Conservation (phyloP, 768 basidiomycete genomes). For the Chalciporus sphaerocephalus region DNA sequence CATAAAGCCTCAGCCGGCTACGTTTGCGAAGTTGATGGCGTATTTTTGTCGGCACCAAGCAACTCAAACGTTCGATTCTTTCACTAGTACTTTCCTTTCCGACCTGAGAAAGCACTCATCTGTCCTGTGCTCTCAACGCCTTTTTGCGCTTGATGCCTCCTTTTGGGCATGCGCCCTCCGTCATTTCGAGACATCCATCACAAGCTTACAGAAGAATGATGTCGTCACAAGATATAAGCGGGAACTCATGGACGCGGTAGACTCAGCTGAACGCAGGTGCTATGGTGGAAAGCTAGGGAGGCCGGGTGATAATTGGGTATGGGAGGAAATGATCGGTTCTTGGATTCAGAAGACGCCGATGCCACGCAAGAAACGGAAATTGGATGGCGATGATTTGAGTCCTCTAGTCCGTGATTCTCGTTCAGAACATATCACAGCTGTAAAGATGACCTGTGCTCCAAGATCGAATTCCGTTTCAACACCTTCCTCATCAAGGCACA, state of each 20-base stretch:
- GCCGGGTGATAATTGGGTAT: constrained; percentile 39
- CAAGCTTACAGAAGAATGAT: constrained; percentile 18
- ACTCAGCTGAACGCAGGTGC: constrained; percentile 49
- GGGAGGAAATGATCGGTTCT: constrained; percentile 45
- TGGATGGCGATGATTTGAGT: constrained; percentile 1
- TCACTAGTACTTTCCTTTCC: constrained; percentile 24
- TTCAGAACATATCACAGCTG: not conserved
- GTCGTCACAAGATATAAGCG: constrained; percentile 32
- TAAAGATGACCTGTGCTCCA: not conserved
- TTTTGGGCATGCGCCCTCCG: constrained; percentile 49
- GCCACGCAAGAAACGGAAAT: constrained; percentile 23
- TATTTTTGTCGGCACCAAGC: constrained; percentile 14
- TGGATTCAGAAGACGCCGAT: constrained; percentile 41
- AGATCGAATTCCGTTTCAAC: not conserved
- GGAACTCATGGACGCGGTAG: constrained; percentile 42
- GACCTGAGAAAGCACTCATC: constrained; percentile 24
- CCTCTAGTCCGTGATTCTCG: not conserved
- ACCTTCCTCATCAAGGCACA: constrained; percentile 1
- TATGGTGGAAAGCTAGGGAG: constrained; percentile 30
- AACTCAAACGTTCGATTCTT: constrained; percentile 6
- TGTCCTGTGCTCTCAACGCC: constrained; percentile 30
- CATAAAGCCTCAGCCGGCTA: constrained; percentile 28
- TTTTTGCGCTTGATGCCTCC: constrained; percentile 45
- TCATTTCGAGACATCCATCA: constrained; percentile 38
- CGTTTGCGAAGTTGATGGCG: constrained; percentile 29